phyloP scores from a whole-genome alignment of 108 stramenopile genomes.

The Fragilariopsis cylindrus region DNA sequence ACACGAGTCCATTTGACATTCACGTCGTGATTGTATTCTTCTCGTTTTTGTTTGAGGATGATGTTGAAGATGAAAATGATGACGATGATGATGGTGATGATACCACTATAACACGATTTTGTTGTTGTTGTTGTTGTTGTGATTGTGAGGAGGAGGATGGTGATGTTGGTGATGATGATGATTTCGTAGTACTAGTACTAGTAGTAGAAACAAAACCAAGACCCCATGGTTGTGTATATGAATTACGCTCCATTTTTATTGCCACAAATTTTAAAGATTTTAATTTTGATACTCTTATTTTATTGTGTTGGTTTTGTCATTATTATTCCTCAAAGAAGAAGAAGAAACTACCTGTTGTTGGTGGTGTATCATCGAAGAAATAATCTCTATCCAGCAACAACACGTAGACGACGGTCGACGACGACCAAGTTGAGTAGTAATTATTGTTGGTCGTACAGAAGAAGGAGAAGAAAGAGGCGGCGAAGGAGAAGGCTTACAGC shows the following conservation, averaged over 20 bases:
- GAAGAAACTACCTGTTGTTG: too few species aligned
- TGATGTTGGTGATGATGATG: background rate
- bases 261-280: background rate
- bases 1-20: background rate
- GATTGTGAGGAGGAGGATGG: background rate
- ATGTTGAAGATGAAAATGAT: background rate
- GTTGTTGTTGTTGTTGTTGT: background rate
- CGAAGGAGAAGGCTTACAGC: too few species aligned
- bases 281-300: too few species aligned
- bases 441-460: too few species aligned
- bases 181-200: background rate
- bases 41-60: background rate
- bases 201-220: conserved; percentile 6
- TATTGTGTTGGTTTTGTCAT: too few species aligned
- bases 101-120: background rate
- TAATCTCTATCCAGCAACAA: too few species aligned
- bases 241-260: background rate
- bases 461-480: too few species aligned
- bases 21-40: background rate
- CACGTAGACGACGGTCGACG: too few species aligned
- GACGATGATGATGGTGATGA: background rate
- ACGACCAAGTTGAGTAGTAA: too few species aligned
- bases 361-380: too few species aligned
- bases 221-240: conserved; percentile 4
- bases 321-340: too few species aligned